Evolutionary conservation across 169 alveolate species (phyloP).

Genomic region (Cryptosporidium baileyi): DNA sequence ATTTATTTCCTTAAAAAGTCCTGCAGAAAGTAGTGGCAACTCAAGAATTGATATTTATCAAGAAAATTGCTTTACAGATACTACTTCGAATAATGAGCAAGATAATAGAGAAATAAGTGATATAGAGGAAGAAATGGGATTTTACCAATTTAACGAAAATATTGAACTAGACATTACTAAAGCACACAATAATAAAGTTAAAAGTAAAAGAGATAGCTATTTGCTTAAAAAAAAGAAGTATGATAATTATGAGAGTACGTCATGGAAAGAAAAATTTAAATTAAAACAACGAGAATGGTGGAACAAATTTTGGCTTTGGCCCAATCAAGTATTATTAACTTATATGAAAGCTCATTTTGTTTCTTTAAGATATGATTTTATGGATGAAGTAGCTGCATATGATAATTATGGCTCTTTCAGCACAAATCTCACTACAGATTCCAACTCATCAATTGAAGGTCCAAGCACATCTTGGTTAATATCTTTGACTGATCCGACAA

Average conservation of each 20-base stretch:
- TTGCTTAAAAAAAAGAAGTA: not conserved
- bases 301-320: conserved; percentile 50
- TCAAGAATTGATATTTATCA: not conserved
- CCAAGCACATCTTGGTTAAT: conserved; percentile 35
- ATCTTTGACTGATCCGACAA: conserved; percentile 57
- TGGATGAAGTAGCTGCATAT: conserved; percentile 69
- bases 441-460: conserved; percentile 14
- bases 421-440: conserved; percentile 5
- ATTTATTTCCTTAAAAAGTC: not conserved
- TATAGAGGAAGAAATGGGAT: conserved; percentile 21
- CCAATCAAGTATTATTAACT: conserved; percentile 29
- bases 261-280: conserved; percentile 26
- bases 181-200: not conserved
- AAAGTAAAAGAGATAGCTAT: not conserved
- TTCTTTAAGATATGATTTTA: conserved; percentile 60
- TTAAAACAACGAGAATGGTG: not conserved
- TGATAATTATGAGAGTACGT: not conserved
- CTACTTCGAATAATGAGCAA: conserved; percentile 5
- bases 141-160: conserved; percentile 31
- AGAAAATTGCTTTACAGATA: not conserved
- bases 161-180: conserved; percentile 24
- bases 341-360: conserved; percentile 62
- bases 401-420: conserved; percentile 65
- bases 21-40: not conserved
- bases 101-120: not conserved